Conservation (phyloP, 163 green algal genomes). For the Trebouxiophyceae sp. region DNA sequence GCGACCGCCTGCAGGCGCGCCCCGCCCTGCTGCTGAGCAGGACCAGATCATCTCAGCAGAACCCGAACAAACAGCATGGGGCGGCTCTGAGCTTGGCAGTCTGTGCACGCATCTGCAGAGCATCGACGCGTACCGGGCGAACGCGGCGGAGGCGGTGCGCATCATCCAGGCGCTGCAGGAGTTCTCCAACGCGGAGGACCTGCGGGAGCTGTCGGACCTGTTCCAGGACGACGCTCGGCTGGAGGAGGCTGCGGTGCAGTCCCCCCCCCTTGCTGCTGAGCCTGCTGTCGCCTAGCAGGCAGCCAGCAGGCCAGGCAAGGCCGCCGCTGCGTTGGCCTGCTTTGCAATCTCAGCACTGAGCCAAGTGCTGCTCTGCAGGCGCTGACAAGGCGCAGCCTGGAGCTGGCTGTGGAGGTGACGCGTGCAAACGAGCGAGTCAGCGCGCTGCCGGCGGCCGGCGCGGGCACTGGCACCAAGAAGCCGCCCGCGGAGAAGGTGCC, state of each 20-base stretch:
- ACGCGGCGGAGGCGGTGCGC: slow-evolving; percentile 13
- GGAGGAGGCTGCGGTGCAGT: slow-evolving; percentile 44
- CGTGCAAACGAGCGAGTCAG: slow-evolving; percentile 30
- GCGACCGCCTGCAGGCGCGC: slow-evolving; percentile 61
- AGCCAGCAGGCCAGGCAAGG: not conserved
- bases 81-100: not conserved
- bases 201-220: slow-evolving; percentile 35
- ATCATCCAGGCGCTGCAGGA: slow-evolving; percentile 49
- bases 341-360: not conserved
- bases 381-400: slow-evolving; percentile 26
- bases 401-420: slow-evolving; percentile 27
- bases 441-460: slow-evolving; percentile 1
- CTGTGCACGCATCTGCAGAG: not conserved
- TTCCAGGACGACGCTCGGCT: slow-evolving; percentile 52
- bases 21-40: not conserved
- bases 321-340: not conserved
- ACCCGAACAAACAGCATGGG: no score
- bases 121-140: not conserved
- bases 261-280: no score
- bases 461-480: no score
- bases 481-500: no score
- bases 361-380: slow-evolving; percentile 23
- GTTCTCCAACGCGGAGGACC: slow-evolving; percentile 38
- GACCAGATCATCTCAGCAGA: no score
- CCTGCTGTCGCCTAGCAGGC: not conserved